phyloP scores from a whole-genome alignment of 2,329 filamentous ascomycete species.

The Ceratocystis lukuohia region DNA sequence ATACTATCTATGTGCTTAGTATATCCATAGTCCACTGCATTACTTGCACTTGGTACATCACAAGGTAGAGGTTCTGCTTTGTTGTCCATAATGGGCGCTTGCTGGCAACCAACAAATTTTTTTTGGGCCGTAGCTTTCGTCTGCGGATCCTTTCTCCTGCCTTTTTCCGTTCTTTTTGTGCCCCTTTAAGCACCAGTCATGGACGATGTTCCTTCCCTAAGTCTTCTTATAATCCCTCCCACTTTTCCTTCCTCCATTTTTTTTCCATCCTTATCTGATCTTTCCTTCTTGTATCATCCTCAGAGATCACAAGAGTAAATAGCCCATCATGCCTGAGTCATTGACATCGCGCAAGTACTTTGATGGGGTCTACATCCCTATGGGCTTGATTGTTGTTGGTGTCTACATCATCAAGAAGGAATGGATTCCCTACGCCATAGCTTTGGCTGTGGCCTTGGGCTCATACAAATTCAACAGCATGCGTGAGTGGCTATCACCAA shows the following conservation, averaged over 20 bases:
- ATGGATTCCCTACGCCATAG: slow-evolving; percentile 57
- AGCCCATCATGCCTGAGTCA: slow-evolving; percentile 27
- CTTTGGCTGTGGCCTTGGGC: slow-evolving; percentile 51
- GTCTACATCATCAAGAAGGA: slow-evolving; percentile 66
- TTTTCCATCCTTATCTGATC: slow-evolving; percentile 10
- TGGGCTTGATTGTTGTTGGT: slow-evolving; percentile 63
- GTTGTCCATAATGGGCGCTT: slow-evolving; percentile 1
- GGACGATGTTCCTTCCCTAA: background rate
- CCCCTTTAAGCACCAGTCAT: background rate
- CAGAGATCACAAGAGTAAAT: background rate
- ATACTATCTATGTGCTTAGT: no score
- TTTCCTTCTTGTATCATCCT: background rate
- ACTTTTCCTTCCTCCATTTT: slow-evolving; percentile 9
- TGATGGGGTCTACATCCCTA: slow-evolving; percentile 72
- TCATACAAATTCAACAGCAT: slow-evolving; percentile 58
- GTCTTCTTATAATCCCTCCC: background rate
- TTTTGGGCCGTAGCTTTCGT: background rate
- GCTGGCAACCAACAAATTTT: slow-evolving; percentile 6
- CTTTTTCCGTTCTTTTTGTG: background rate
- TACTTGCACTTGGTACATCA: background rate
- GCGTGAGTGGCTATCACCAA: slow-evolving; percentile 39
- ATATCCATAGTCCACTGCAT: background rate
- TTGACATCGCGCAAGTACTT: slow-evolving; percentile 49
- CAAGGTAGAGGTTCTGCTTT: background rate
- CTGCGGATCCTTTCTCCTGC: background rate